phyloP scores from a whole-genome alignment of 2,329 filamentous ascomycete species.

The Epichloe festucae region DNA sequence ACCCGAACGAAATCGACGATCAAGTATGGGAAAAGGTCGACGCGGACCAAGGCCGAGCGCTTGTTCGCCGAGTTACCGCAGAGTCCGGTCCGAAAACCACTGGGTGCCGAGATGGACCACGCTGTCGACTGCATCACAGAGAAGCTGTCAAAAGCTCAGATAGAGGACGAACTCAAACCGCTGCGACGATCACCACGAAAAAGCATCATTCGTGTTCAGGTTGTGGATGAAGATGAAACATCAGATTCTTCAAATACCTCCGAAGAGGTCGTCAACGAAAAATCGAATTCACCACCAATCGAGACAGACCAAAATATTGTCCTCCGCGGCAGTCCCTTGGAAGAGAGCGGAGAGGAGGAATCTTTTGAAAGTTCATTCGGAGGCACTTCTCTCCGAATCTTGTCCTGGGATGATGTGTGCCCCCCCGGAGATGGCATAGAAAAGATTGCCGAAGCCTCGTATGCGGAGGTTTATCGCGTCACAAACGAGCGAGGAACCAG shows the following conservation, averaged over 20 bases:
- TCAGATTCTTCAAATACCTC: neutral
- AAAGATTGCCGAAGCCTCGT: slow-evolving; percentile 56
- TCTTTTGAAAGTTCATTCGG: neutral
- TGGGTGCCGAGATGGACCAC: slow-evolving; percentile 9
- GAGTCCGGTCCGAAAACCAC: slow-evolving; percentile 29
- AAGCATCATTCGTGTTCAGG: slow-evolving; percentile 2
- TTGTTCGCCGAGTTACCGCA: slow-evolving; percentile 39
- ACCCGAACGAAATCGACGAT: slow-evolving; percentile 28
- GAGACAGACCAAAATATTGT: neutral
- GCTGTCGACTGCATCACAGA: slow-evolving; percentile 21
- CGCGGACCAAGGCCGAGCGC: slow-evolving; percentile 32
- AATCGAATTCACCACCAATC: neutral
- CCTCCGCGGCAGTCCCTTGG: neutral
- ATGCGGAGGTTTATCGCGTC: slow-evolving; percentile 52
- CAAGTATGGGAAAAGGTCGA: slow-evolving; percentile 39
- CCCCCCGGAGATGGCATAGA: slow-evolving; percentile 38
- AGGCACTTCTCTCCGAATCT: slow-evolving; percentile 24
- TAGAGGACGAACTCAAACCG: slow-evolving; percentile 11
- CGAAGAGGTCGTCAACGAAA: neutral
- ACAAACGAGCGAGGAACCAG: slow-evolving; percentile 46
- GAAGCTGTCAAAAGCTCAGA: slow-evolving; percentile 19
- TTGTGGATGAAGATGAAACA: slow-evolving; percentile 8
- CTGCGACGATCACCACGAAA: slow-evolving; percentile 9
- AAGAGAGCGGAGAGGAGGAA: slow-evolving; percentile 7
- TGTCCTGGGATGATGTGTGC: slow-evolving; percentile 47